Conservation (phyloP, 2,329 filamentous ascomycete species). For the Fusarium pseudoanthophilum region DNA sequence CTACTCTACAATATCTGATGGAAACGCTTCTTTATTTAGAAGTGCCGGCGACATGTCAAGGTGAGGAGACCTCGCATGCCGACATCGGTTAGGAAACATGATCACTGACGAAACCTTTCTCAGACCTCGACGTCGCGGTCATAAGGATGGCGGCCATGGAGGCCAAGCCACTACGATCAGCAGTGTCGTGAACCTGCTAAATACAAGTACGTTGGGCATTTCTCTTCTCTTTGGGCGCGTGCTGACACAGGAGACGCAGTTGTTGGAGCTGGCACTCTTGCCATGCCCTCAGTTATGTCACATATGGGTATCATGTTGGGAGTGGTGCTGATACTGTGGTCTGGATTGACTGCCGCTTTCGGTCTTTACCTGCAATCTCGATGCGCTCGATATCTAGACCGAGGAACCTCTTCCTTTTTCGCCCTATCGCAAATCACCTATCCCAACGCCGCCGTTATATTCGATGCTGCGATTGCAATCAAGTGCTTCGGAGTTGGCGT, state of each 20-base stretch:
- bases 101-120: constrained; percentile 25
- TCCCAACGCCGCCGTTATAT: constrained; percentile 93
- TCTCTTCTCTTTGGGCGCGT: constrained; percentile 9
- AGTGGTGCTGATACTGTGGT: constrained; percentile 87
- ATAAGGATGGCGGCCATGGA: constrained; percentile 73
- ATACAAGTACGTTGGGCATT: constrained; percentile 77
- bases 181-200: constrained; percentile 94
- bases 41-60: constrained; percentile 61
- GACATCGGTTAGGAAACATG: constrained; percentile 6
- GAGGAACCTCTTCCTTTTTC: constrained; percentile 91
- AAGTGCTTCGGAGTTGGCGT: constrained; percentile 99
- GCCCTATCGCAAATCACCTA: constrained; percentile 97
- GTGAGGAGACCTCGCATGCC: constrained; percentile 46
- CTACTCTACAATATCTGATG: constrained; percentile 65
- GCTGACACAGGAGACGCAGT: constrained; percentile 62
- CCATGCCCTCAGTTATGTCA: constrained; percentile 93
- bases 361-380: constrained; percentile 94
- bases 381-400: constrained; percentile 92
- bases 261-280: constrained; percentile 91
- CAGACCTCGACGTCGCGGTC: constrained; percentile 69
- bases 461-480: constrained; percentile 94
- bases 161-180: constrained; percentile 90
- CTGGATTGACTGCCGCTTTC: constrained; percentile 87
- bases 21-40: constrained; percentile 54
- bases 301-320: constrained; percentile 95